Base-by-base conservation (phyloP, 1,284 basidiomycete species). In the Trametes hirsuta region DNA sequence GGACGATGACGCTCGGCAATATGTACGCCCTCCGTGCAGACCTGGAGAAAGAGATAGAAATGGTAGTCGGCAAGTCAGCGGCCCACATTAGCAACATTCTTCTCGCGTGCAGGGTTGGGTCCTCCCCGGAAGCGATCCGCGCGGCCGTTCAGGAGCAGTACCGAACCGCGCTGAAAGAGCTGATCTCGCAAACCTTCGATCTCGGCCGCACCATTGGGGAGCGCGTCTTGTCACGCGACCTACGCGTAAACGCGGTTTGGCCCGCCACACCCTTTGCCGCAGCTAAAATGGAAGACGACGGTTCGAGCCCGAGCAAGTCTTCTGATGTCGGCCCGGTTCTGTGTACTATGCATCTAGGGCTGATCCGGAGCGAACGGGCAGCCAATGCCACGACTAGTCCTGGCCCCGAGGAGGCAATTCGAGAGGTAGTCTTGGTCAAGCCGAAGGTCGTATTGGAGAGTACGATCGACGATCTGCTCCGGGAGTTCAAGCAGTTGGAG, bases 161-260 rank as follows among this genome's bases (percentile, higher is more conserved):
- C 42, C 70, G 71, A 1, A 74, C 73, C 11, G 72, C 74, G 10
- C 69, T 84, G 9, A 71, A 71, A 30, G 70, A 70, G 22, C 74
- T 86, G 8, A 74, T 79, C 41, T 72, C 74, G 36, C 70, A 77
- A 55, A 77, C 81, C 0, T 68, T 79, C 30, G 74, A 75, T 14
- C 62, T 86, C 50, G 82, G 84, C 62, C 78, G 76, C 64, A 78
- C 76, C 12, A 76, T 84, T 35, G 82, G 83, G 1, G 81, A 84
- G 64, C 79, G 78, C 24, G 72, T 85, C n/a, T 25, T 61, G 3
- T 58, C 61, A 15, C 53, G 41, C 78, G 80, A 4, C 79, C 78
- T 1, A 77, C 76, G 41, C 79, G 83, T 63, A 56, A 81, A 50
- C 10, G 47, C 54, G 18, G 40, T 48, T 2, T 8, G 54, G 75